Evolutionary conservation across 176 grass and related monocot species (phyloP), one percentile per base, ranked within the genome.

Genomic region (Oryza coarctata): DNA sequence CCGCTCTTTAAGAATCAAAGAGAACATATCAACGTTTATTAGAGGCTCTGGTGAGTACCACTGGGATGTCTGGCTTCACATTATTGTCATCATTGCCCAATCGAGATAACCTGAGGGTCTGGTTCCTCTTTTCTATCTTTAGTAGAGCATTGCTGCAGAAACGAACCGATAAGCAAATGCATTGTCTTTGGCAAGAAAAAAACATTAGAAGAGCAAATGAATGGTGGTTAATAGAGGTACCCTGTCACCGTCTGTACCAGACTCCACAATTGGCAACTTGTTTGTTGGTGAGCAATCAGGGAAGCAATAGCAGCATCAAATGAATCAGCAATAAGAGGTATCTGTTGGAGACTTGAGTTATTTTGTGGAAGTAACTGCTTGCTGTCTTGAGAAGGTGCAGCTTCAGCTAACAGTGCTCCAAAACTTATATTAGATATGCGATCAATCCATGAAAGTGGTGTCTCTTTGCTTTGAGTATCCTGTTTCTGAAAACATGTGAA

Each of bases 261-360:
- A 89, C 60, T 92, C 80, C 60, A 80, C 71, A 86, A 75, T 86
- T 52, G 85, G 83, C 68, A 83, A 68, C 32, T 86, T 22, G 84
- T 25, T 87, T 93, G 82, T 64, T 95, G 93, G 6, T 39, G 25
- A 27, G 80, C 75, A 84, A 99, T 88, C 73, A 95, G 62, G 12
- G 91, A 85, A 82, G 93, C 91, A 74, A 99, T 94, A 78, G 84
- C 93, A 93, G 91, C 89, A 88, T 99, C 96, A 84, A 99, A 99
- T 65, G 96, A 99, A 84, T 99, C 96, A 31, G 90, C 93, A 5
- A 85, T 95, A 34, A 80, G 15, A 70, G 89, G 77, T 62, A 84
- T 79, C 75, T 97, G 92, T 65, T 86, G 81, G 64, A 97, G 27
- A 78, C 27, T 84, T 5, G 50, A 80, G 73, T 87, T 92, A 70